These are phyloP conservation scores for Candida krabiensis DNA, from an alignment of 805 yeast genomes.

Conservation along the genomic window DNA sequence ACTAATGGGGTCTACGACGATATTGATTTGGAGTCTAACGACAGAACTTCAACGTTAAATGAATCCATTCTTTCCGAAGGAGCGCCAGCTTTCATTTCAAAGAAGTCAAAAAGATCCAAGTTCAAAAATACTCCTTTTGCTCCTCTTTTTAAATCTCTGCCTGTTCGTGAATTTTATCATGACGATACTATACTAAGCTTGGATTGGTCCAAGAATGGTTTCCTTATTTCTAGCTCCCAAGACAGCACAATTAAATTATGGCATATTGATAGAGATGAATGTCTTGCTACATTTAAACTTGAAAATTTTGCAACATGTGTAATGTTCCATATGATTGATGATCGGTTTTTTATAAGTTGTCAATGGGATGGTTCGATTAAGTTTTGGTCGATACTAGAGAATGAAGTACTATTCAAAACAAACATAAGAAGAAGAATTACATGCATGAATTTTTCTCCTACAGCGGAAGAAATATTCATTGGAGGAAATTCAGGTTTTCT, in stretches of 20 bases:
- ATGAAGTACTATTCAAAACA: slow-evolving; percentile 56
- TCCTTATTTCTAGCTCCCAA: slow-evolving; percentile 77
- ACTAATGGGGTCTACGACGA: slow-evolving; percentile 5
- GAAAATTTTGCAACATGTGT: slow-evolving; percentile 83
- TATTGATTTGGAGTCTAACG: slow-evolving; percentile 13
- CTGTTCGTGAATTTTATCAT: slow-evolving; percentile 62
- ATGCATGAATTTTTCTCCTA: slow-evolving; percentile 70
- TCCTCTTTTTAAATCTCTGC: slow-evolving; percentile 74
- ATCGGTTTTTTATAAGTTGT: slow-evolving; percentile 81
- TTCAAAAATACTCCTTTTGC: slow-evolving; percentile 46
- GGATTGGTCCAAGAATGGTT: slow-evolving; percentile 88
- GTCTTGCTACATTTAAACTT: slow-evolving; percentile 66
- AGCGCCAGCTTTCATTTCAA: neutral
- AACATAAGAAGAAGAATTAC: slow-evolving; percentile 71
- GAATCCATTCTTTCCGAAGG: slow-evolving; percentile 13
- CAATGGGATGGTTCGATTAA: slow-evolving; percentile 74
- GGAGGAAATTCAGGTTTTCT: slow-evolving; percentile 83
- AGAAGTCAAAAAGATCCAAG: slow-evolving; percentile 13
- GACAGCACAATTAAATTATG: slow-evolving; percentile 82
- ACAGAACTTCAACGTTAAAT: slow-evolving; percentile 14
- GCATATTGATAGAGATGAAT: slow-evolving; percentile 70
- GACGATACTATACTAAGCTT: slow-evolving; percentile 66
- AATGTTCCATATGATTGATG: slow-evolving; percentile 81
- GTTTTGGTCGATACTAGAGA: slow-evolving; percentile 84
- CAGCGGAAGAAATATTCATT: slow-evolving; percentile 55